Percentiles rank a stretch among this genome's conserved stretches.
These are phyloP conservation scores for Monosporozyma solicola DNA, from an alignment of 805 yeast species.

Conservation along the genomic window DNA sequence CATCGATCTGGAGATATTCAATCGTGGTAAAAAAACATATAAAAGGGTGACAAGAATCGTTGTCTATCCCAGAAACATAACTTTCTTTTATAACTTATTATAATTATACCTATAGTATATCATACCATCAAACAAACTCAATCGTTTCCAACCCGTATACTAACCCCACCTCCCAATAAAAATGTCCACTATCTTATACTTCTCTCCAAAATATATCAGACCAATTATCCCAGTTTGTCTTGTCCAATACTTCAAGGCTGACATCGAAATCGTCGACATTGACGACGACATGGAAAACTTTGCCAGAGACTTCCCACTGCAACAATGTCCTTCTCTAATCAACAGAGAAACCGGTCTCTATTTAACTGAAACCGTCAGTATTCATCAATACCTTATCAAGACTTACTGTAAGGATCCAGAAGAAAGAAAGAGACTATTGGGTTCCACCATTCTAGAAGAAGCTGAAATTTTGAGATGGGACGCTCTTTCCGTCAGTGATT, in stretches of 20 bases:
- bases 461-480: conserved; percentile 56
- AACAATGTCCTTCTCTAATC: conserved; percentile 55
- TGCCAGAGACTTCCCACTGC: conserved; percentile 50
- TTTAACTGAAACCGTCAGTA: conserved; percentile 58
- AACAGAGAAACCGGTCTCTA: conserved; percentile 61
- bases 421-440: conserved; percentile 41
- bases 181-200: conserved; percentile 38
- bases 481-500: conserved; percentile 63
- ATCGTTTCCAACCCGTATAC: not conserved
- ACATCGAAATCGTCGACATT: conserved; percentile 40
- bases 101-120: no score
- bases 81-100: no score
- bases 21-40: no score
- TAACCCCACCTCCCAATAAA: not conserved
- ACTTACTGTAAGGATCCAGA: conserved; percentile 27
- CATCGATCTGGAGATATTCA: no score
- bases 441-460: conserved; percentile 35
- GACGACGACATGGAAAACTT: conserved; percentile 21
- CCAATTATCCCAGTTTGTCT: conserved; percentile 34
- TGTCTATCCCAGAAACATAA: no score
- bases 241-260: conserved; percentile 51
- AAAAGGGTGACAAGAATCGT: no score
- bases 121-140: not conserved
- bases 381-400: conserved; percentile 40
- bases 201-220: conserved; percentile 37